Conservation (phyloP, 1,139 yeast species). For the Kodamaea ohmeri region DNA sequence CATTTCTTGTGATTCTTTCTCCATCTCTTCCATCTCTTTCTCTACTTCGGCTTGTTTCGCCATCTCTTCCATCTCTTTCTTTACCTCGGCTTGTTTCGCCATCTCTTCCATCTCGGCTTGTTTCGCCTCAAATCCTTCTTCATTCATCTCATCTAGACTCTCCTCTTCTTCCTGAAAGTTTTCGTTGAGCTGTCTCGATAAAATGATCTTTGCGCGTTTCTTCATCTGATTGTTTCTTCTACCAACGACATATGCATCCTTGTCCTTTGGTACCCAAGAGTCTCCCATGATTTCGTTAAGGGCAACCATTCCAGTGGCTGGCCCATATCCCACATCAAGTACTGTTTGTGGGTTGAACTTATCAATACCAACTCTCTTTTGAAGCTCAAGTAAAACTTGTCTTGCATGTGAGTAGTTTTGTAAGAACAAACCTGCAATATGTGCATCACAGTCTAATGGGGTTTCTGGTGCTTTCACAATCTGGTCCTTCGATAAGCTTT, state of each 20-base stretch:
- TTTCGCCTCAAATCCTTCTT: too few relatives aligned
- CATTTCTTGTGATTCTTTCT: constrained; percentile 20
- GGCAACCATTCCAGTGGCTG: constrained; percentile 90
- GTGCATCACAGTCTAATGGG: constrained; percentile 71
- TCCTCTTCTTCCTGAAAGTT: constrained; percentile 21
- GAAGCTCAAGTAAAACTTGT: constrained; percentile 67
- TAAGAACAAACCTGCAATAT: constrained; percentile 77
- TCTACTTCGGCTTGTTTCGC: constrained; percentile 15
- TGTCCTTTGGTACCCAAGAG: constrained; percentile 55
- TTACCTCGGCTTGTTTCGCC: constrained; percentile 13
- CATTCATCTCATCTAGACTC: constrained; percentile 17
- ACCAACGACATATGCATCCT: constrained; percentile 75
- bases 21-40: constrained; percentile 11
- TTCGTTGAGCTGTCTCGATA: constrained; percentile 69
- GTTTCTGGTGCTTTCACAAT: constrained; percentile 54
- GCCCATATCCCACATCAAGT: constrained; percentile 85
- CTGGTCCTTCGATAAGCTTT: constrained; percentile 47
- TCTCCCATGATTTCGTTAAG: constrained; percentile 77
- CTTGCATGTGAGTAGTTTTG: constrained; percentile 76
- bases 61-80: too few relatives aligned
- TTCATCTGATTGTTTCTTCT: constrained; percentile 63
- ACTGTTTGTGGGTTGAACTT: constrained; percentile 63
- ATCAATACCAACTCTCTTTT: constrained; percentile 47
- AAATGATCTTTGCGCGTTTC: constrained; percentile 70
- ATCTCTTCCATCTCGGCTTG: constrained; percentile 16